Conservation (phyloP, 352 stramenopile genomes). For the Globisporangium okanoganense region DNA sequence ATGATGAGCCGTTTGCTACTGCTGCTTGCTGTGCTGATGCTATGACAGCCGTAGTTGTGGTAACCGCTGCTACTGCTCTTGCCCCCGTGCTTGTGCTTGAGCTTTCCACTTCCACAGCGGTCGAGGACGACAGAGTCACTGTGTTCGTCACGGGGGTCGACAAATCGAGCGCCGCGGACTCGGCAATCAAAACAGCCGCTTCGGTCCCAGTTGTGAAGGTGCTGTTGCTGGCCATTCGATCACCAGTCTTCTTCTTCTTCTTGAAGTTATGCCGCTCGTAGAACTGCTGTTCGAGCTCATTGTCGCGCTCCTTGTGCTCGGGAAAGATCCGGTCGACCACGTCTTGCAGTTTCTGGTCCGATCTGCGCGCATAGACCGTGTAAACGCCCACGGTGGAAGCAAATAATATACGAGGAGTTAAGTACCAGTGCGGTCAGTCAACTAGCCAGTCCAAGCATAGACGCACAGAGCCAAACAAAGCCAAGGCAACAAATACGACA, state of each 20-base stretch:
- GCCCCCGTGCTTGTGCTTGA: neutral
- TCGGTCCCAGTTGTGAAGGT: too few relatives aligned
- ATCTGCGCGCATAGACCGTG: too few relatives aligned
- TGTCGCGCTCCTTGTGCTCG: constrained; percentile 50
- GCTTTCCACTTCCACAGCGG: neutral
- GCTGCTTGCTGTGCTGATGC: neutral
- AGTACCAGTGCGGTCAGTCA: neutral
- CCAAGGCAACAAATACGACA: neutral
- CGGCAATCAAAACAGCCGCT: neutral
- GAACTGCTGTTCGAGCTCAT: constrained; percentile 46
- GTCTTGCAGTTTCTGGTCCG: constrained; percentile 69
- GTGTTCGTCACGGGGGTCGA: neutral
- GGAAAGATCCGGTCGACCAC: constrained; percentile 76
- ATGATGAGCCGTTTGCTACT: neutral
- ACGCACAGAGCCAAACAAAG: neutral
- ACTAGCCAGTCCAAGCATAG: too few relatives aligned
- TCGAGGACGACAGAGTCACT: neutral
- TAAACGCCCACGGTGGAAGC: too few relatives aligned
- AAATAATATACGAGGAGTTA: neutral
- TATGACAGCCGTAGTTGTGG: neutral
- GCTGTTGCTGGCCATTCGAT: neutral
- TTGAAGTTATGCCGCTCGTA: constrained; percentile 61
- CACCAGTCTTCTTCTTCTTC: constrained; percentile 14
- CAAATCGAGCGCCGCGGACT: neutral
- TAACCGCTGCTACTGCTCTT: neutral